Conservation (phyloP, 208 protist genomes). For the Trypanosoma conorhini region DNA sequence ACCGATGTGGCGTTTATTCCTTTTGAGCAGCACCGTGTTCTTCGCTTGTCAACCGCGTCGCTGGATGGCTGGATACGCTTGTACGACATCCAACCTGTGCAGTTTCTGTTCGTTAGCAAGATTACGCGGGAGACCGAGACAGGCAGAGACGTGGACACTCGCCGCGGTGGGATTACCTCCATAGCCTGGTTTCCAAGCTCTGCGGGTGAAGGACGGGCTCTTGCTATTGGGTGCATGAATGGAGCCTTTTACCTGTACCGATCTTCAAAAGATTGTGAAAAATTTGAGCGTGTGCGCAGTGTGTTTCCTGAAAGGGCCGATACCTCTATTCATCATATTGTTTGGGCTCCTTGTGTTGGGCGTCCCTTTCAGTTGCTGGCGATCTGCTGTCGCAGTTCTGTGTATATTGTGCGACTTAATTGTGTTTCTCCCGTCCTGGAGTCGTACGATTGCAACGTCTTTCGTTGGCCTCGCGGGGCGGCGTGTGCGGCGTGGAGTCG, state of each 20-base stretch:
- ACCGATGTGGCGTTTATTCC: slow-evolving; percentile 89
- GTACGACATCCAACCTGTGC: slow-evolving; percentile 80
- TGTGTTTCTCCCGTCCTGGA: slow-evolving; percentile 71
- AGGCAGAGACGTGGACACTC: slow-evolving; percentile 15
- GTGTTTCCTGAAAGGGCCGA: slow-evolving; percentile 36
- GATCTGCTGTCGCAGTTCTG: slow-evolving; percentile 72
- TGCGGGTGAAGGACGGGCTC: slow-evolving; percentile 73
- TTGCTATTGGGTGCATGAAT: slow-evolving; percentile 78
- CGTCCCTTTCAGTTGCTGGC: slow-evolving; percentile 80
- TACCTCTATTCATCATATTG: slow-evolving; percentile 61
- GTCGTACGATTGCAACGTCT: slow-evolving; percentile 60
- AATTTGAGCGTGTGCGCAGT: slow-evolving; percentile 42
- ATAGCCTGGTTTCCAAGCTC: slow-evolving; percentile 87
- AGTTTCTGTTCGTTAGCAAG: slow-evolving; percentile 67
- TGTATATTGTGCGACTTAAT: slow-evolving; percentile 80
- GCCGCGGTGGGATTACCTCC: slow-evolving; percentile 60
- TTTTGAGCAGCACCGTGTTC: slow-evolving; percentile 71
- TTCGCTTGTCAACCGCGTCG: slow-evolving; percentile 84
- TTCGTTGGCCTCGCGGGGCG: slow-evolving; percentile 51
- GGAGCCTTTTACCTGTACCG: slow-evolving; percentile 79
- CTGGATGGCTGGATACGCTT: slow-evolving; percentile 85
- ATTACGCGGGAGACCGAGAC: slow-evolving; percentile 57
- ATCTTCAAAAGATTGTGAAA: slow-evolving; percentile 61
- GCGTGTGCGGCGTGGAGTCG: slow-evolving; percentile 84
- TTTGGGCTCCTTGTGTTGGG: slow-evolving; percentile 78